phyloP scores from a whole-genome alignment of 352 stramenopile genomes.

The Globisporangium echinulatum region DNA sequence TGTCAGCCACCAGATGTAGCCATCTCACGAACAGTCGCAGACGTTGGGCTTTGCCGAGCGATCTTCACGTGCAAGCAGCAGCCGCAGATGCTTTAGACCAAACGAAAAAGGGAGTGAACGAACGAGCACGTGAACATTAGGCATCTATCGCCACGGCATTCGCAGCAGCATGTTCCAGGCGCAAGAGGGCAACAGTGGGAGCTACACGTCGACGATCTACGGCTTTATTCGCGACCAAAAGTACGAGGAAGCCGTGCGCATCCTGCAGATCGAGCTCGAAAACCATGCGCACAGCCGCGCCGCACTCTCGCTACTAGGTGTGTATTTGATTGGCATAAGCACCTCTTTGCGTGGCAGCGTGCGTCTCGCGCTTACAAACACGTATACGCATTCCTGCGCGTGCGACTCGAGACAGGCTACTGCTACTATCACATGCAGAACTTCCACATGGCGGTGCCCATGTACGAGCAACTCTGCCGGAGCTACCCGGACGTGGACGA shows the following conservation, averaged over 20 bases:
- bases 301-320: constrained; percentile 89
- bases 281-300: constrained; percentile 91
- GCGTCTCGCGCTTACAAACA: background rate
- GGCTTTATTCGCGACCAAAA: constrained; percentile 92
- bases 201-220: constrained; percentile 94
- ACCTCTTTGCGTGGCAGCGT: background rate
- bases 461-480: constrained; percentile 94
- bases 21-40: too few species aligned
- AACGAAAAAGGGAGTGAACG: too few species aligned
- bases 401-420: constrained; percentile 46
- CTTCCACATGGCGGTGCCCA: constrained; percentile 84
- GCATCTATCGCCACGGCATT: too few species aligned
- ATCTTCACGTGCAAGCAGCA: too few species aligned
- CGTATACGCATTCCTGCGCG: too few species aligned
- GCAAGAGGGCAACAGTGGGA: constrained; percentile 55
- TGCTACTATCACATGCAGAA: constrained; percentile 97
- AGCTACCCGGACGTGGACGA: constrained; percentile 93
- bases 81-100: too few species aligned
- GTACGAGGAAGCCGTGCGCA: constrained; percentile 90
- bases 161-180: constrained; percentile 48
- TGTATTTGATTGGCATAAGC: background rate
- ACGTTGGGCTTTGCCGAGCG: too few species aligned
- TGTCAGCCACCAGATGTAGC: too few species aligned
- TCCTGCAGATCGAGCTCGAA: constrained; percentile 90
- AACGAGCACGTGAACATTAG: too few species aligned